Evolutionary conservation across 2,329 filamentous ascomycete species (phyloP), one percentile per base, ranked within the genome.

Genomic region (Botrytis aclada): DNA sequence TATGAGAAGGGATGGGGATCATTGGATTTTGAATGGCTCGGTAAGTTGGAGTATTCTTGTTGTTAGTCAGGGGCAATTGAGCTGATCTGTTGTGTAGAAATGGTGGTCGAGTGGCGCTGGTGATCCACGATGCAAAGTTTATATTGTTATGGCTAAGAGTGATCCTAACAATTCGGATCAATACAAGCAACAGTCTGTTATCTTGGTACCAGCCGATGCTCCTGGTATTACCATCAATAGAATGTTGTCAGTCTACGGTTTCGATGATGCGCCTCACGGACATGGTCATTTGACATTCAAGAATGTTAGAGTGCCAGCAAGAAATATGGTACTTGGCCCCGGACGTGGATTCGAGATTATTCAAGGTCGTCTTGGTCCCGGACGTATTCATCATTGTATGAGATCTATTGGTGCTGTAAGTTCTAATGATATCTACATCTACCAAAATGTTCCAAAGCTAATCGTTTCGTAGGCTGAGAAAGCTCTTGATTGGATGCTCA

Each of bases 41-140:
- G 92, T 93, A 84, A 74, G 87, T 82, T 32, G 7, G n/a, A 16
- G 12, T 22, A 32, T 29, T 6, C 45, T 6, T 0, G 32, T 18
- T 1, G 56, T n/a, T 34, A 45, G 58, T 18, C 37, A 47, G 29
- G 43, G 56, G n/a, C 3, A 61, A 34, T 37, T 54, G 9, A 61
- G 75, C 77, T 80, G 77, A 78, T 41, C 62, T 43, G 8, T 73
- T 72, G 63, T 78, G 66, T 79, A 95, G 89, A 99, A 99, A 93
- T 99, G 96, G 96, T 99, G 96, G 96, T 97, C 94, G 41, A 97
- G 93, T 76, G 96, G 96, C 77, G 94, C 95, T 29, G 96, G 96
- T 73, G 96, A 99, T 84, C 92, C 92, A 73, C 89, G 95, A 79
- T 99, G 96, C 87, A 88, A 92, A 83, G 86, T 99, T 82, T 98